A percentile compares a stretch with the other conserved stretches of the same genome.
Conservation (phyloP, 2,329 filamentous ascomycete species). For the Fusarium sp. region DNA sequence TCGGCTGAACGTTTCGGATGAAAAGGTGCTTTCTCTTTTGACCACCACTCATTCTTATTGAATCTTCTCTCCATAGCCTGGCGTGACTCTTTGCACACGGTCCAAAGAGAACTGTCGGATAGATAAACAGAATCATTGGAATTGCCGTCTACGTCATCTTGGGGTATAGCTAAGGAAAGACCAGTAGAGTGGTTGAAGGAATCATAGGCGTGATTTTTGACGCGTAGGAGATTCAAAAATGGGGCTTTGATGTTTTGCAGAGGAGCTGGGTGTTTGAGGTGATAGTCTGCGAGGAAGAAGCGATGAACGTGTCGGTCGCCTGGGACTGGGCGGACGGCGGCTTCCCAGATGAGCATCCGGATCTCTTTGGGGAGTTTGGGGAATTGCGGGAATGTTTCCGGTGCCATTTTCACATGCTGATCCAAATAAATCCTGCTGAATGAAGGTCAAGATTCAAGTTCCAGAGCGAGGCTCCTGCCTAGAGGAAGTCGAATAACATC, state of each 20-base stretch:
- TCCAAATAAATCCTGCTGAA: neutral
- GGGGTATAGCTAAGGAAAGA: constrained; percentile 6
- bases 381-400: constrained; percentile 13
- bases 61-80: constrained; percentile 21
- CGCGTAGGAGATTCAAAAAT: neutral
- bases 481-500: neutral
- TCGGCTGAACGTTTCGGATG: constrained; percentile 4
- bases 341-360: constrained; percentile 25
- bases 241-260: neutral
- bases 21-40: neutral
- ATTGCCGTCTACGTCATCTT: neutral
- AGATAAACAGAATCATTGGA: constrained; percentile 29
- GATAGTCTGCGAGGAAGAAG: constrained; percentile 19
- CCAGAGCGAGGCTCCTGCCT: neutral
- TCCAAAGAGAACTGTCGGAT: constrained; percentile 29
- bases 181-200: neutral
- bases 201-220: accelerated
- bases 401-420: neutral
- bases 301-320: constrained; percentile 26
- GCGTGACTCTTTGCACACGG: constrained; percentile 15
- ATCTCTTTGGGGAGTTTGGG: constrained; percentile 16
- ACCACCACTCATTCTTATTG: constrained; percentile 35
- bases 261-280: neutral
- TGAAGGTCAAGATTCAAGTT: neutral
- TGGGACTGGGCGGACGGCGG: constrained; percentile 5